These are phyloP conservation scores for Tothia fuscella DNA, from an alignment of 2,329 filamentous ascomycete species.

Conservation along the genomic window DNA sequence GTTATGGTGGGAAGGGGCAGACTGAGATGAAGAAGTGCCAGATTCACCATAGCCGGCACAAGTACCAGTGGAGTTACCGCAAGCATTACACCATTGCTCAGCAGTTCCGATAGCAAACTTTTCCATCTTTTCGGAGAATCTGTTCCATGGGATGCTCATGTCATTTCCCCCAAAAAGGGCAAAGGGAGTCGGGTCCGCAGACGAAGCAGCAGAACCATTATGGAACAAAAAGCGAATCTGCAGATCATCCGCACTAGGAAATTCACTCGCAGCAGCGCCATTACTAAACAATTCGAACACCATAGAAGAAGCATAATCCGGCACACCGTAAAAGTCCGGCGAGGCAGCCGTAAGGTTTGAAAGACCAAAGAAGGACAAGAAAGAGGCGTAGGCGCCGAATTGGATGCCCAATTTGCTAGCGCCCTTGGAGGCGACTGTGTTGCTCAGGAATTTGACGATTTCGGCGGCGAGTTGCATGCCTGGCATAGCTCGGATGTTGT, in stretches of 20 bases:
- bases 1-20: conserved; percentile 16
- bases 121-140: conserved; percentile 52
- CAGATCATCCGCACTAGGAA: conserved; percentile 33
- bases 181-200: conserved; percentile 38
- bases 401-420: conserved; percentile 38
- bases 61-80: conserved; percentile 57
- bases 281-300: conserved; percentile 60
- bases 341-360: conserved; percentile 38
- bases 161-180: conserved; percentile 48
- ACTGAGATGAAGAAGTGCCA: conserved; percentile 15
- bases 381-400: conserved; percentile 50
- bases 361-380: conserved; percentile 51
- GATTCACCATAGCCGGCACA: conserved; percentile 49
- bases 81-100: conserved; percentile 59
- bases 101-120: conserved; percentile 56
- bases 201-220: conserved; percentile 43
- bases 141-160: conserved; percentile 51
- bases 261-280: conserved; percentile 23
- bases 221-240: conserved; percentile 51
- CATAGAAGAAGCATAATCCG: conserved; percentile 77
- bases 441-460: conserved; percentile 33
- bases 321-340: conserved; percentile 59
- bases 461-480: conserved; percentile 38
- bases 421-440: conserved; percentile 26
- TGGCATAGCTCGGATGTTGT: conserved; percentile 32